Evolutionary conservation across 441 rosid species (phyloP), one percentile per base, ranked within the genome.

Genomic region (Euphorbia corollata): DNA sequence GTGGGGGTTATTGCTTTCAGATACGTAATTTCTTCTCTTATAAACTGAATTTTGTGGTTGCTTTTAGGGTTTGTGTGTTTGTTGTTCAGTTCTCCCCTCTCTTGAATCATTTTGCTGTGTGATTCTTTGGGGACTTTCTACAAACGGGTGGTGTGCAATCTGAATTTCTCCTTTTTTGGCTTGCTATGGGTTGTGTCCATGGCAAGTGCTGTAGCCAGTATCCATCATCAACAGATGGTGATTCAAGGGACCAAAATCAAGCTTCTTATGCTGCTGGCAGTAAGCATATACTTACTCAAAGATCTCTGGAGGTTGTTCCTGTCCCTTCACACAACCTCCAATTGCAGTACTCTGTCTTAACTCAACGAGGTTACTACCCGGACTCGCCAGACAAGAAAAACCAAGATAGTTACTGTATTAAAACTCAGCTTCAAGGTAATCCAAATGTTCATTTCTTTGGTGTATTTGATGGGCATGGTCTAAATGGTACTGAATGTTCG

Each of bases 391-490:
- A 89, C 45, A 88, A 88, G 68, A 91, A 86, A 51, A 89, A 94
- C 73, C 91, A 94, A 70, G 99, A 94, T 68, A 85, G 96, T 77
- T 89, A 79, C 81, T 86, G 88, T 80, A 77, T 89, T 77, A 83
- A 74, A 78, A 87, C 87, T 47, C 84, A 83, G 63, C 73, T 94
- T 63, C 92, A 83, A 80, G 98, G 94, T 70, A 87, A 94, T 81
- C 96, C 97, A 13, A 79, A 86, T 78, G 73, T 87, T 65, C 97
- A 94, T 83, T 87, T 94, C 85, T 94, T 91, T 75, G 98, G 98
- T 70, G 97, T 94, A 4, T 91, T 87, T 69, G 98, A 94, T 69
- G 98, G 99, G 50, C 99, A 94, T 66, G 98, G 97, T 34, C 84
- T 71, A 24, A 80, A 77, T 56, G 99, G 98, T 58, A 70, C 98